A percentile compares a stretch with the other conserved stretches of the same genome.
phyloP scores from a whole-genome alignment of 2,329 filamentous ascomycete genomes.

The Pseudogymnoascus verrucosus region DNA sequence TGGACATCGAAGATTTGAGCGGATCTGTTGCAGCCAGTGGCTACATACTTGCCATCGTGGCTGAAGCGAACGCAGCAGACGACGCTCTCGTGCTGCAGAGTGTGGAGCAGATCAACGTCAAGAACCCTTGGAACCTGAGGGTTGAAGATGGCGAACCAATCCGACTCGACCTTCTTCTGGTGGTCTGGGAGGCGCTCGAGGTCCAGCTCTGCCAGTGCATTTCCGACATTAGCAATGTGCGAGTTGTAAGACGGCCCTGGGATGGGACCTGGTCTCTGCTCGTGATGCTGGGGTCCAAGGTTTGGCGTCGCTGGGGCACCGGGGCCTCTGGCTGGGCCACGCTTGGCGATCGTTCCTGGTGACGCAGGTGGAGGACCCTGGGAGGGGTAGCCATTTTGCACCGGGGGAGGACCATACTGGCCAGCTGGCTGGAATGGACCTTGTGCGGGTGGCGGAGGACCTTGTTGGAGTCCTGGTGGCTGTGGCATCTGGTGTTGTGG shows the following conservation, averaged over 20 bases:
- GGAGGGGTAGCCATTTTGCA: constrained; percentile 60
- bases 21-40: constrained; percentile 95
- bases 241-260: constrained; percentile 50
- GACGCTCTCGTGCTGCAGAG: constrained; percentile 86
- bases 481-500: constrained; percentile 61
- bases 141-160: constrained; percentile 98
- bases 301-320: constrained; percentile 79
- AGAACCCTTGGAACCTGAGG: constrained; percentile 79
- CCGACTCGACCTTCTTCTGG: constrained; percentile 78
- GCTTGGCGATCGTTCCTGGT: constrained; percentile 72
- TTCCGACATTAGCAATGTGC: constrained; percentile 46
- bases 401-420: constrained; percentile 43
- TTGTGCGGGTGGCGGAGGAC: constrained; percentile 46
- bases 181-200: constrained; percentile 76
- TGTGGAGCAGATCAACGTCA: constrained; percentile 91
- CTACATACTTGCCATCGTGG: constrained; percentile 88
- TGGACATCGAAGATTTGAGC: constrained; percentile 97
- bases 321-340: constrained; percentile 44
- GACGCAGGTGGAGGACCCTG: constrained; percentile 80
- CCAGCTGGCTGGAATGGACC: constrained; percentile 65
- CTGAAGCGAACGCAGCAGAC: constrained; percentile 98
- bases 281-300: constrained; percentile 81
- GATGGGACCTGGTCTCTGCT: constrained; percentile 65
- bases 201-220: constrained; percentile 77
- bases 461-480: constrained; percentile 55